Conservation (phyloP, 768 basidiomycete species). For the Phanerochaete sordida region DNA sequence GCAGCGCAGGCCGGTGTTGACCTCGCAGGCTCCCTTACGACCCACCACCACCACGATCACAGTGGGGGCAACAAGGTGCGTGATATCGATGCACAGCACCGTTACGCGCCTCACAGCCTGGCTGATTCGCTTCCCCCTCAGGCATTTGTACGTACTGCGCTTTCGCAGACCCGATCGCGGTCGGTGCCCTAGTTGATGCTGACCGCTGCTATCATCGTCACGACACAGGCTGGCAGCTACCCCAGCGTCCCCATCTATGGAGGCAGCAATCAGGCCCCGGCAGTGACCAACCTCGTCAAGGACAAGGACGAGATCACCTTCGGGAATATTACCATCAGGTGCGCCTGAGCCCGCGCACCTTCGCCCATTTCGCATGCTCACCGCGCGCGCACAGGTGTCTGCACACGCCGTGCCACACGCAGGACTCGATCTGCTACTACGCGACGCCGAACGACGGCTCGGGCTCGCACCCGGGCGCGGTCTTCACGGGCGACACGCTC, state of each 20-base stretch:
- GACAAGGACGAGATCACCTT: constrained; percentile 79
- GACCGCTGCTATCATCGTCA: background rate
- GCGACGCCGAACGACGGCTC: constrained; percentile 44
- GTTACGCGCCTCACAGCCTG: background rate
- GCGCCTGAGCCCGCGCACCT: constrained; percentile 12
- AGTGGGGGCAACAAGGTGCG: constrained; percentile 80
- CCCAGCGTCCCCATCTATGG: constrained; percentile 64
- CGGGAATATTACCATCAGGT: constrained; percentile 59
- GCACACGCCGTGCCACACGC: constrained; percentile 91
- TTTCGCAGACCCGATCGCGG: background rate
- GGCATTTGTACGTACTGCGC: constrained; percentile 45
- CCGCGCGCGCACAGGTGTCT: constrained; percentile 52
- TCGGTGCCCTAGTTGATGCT: background rate
- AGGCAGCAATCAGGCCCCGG: constrained; percentile 68
- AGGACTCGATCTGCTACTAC: constrained; percentile 93
- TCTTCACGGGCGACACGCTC: constrained; percentile 95
- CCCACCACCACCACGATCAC: constrained; percentile 91
- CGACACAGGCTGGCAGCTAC: constrained; percentile 37
- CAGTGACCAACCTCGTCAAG: constrained; percentile 69
- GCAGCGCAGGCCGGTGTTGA: constrained; percentile 61
- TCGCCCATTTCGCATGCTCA: background rate
- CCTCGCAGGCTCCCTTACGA: constrained; percentile 77
- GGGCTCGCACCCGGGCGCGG: constrained; percentile 56
- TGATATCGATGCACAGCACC: constrained; percentile 1
- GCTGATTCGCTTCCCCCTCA: constrained; percentile 7